Evolutionary conservation across 768 basidiomycete genomes (phyloP).

Genomic region (Lactarius vividus): DNA sequence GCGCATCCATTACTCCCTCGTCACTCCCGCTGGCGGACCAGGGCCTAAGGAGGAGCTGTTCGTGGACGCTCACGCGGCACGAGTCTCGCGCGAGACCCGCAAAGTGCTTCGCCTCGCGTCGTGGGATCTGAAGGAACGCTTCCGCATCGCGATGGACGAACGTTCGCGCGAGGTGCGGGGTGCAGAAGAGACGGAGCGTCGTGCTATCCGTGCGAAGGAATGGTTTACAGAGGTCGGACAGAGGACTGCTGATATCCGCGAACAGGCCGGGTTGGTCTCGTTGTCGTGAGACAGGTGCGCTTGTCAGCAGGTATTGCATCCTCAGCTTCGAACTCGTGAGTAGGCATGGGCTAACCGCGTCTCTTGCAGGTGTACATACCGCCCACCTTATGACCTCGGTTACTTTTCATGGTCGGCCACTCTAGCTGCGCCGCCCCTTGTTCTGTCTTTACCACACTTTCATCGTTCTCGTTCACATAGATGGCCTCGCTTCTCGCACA

Average conservation of each 20-base stretch:
- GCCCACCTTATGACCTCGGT: not conserved
- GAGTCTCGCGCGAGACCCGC: constrained; percentile 81
- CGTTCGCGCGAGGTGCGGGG: constrained; percentile 69
- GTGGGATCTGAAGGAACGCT: constrained; percentile 86
- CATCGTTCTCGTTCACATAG: constrained; percentile 6
- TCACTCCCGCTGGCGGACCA: constrained; percentile 43
- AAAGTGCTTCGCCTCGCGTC: constrained; percentile 89
- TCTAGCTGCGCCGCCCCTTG: not conserved
- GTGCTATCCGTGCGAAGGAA: constrained; percentile 64
- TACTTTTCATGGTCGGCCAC: not conserved
- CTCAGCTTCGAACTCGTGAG: not conserved
- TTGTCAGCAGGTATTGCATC: not conserved
- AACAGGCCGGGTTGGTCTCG: constrained; percentile 21
- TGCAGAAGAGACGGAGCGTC: constrained; percentile 73
- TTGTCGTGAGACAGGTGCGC: not conserved
- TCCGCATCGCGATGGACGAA: constrained; percentile 78
- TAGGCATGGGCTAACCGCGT: not conserved
- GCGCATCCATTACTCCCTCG: constrained; percentile 66
- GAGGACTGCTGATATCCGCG: constrained; percentile 43
- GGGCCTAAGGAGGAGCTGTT: constrained; percentile 55
- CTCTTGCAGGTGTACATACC: not conserved
- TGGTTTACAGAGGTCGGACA: constrained; percentile 62
- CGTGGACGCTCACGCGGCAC: constrained; percentile 61
- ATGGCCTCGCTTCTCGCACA: not conserved
- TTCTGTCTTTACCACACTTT: not conserved